phyloP scores from a whole-genome alignment of 441 rosid genomes.

The Erysimum pusillum region DNA sequence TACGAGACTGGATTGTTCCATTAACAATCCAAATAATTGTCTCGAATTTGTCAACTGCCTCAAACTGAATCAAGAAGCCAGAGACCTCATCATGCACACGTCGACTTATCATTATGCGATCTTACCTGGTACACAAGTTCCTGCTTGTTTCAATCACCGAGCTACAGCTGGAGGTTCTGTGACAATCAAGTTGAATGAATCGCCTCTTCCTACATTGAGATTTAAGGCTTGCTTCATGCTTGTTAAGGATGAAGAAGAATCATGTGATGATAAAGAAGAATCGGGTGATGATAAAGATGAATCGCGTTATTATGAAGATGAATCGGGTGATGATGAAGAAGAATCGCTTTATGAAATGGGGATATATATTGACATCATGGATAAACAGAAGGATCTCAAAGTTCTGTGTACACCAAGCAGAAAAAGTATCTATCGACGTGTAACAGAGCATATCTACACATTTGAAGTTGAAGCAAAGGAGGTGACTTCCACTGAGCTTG shows the following conservation, averaged over 20 bases:
- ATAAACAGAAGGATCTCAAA: not conserved
- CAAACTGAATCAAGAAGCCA: not conserved
- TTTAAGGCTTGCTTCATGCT: not conserved
- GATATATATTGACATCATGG: not conserved
- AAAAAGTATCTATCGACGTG: not conserved
- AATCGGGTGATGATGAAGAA: no score
- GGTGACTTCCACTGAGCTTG: not conserved
- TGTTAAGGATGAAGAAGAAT: not conserved
- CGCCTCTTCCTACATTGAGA: not conserved
- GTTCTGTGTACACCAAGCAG: no score
- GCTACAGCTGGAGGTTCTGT: no score
- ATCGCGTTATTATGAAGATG: no score
- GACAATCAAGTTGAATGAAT: not conserved
- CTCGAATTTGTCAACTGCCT: not conserved
- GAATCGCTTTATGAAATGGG: rapidly evolving
- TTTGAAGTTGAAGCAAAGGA: not conserved
- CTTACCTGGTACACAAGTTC: not conserved
- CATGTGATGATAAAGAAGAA: not conserved
- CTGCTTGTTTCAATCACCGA: not conserved
- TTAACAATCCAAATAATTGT: not conserved
- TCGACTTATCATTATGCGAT: not conserved
- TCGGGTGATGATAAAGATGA: no score
- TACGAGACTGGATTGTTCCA: not conserved
- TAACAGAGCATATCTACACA: constrained; percentile 5
- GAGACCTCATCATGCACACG: not conserved